Base-by-base conservation (phyloP, 2,329 filamentous ascomycete genomes). In the Fusarium stilboides region DNA sequence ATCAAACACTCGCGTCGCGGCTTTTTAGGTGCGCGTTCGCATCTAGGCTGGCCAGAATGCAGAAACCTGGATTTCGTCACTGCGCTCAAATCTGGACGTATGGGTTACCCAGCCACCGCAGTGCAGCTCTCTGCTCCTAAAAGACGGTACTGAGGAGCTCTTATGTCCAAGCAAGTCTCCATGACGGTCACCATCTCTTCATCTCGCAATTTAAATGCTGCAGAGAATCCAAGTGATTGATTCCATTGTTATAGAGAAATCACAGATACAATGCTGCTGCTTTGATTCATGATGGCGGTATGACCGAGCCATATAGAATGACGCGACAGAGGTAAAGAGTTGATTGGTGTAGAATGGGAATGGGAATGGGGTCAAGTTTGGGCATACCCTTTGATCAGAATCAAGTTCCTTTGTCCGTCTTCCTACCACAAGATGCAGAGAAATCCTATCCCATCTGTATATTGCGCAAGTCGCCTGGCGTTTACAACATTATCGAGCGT, bases 401-500 rank as follows among this genome's bases (percentile, higher is more conserved):
- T 69, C 62, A 53, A 40, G 44, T 65, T 70, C 61, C 66, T 70
- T 66, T 69, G 70, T 71, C 68, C 67, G 75, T 72, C 53, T 74
- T 74, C 68, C 72, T 75, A 68, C 71, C 70, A 66, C 56, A 58
- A 59, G 46, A 43, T 62, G 60, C 45, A 62, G 57, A 62, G 54
- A 60, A 57, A 57, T 57, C 50, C 57, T 74, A 62, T 73, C 68
- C 68, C 69, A 74, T 73, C 65, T 73, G 73, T 72, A 62, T 62
- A 72, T 70, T 65, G 62, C 62, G 65, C 68, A 63, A 67, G 56
- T 74, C 60, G 68, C 71, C 64, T 57, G 77, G 70, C 73, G 75
- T 78, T 79, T 79, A 79, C 77, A 77, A 68, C 61, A 76, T 77
- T 65, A 70, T 76, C 74, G 66, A 62, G 62, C 65, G 73, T 62